Conservation (phyloP, 805 yeast genomes). For the Nakazawaea laoshanensis region DNA sequence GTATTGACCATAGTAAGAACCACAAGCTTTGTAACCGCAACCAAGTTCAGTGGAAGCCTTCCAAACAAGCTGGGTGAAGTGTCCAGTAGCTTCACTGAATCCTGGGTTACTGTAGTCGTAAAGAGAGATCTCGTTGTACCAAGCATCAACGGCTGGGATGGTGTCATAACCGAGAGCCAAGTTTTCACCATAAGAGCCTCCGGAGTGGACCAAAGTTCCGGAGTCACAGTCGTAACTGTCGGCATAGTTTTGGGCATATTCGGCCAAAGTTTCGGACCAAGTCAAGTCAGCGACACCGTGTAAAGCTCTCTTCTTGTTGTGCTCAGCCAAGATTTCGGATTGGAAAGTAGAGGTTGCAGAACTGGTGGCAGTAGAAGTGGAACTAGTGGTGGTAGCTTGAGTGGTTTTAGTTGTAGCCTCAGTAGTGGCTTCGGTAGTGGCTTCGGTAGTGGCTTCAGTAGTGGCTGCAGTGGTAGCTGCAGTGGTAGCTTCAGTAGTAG, state of each 20-base stretch:
- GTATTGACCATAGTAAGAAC: slow-evolving; percentile 43
- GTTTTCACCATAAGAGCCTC: slow-evolving; percentile 69
- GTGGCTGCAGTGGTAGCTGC: slow-evolving; percentile 14
- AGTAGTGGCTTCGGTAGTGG: slow-evolving; percentile 13
- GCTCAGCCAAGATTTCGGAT: slow-evolving; percentile 42
- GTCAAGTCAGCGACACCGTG: slow-evolving; percentile 43
- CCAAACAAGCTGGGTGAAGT: slow-evolving; percentile 77
- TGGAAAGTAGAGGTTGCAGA: slow-evolving; percentile 16
- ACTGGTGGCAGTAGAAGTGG: slow-evolving; percentile 12
- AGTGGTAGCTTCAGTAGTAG: slow-evolving; percentile 11
- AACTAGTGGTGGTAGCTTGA: slow-evolving; percentile 13
- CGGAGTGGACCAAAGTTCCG: slow-evolving; percentile 55
- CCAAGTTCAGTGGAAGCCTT: slow-evolving; percentile 51
- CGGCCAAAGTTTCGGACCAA: slow-evolving; percentile 49
- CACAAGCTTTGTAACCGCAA: slow-evolving; percentile 50
- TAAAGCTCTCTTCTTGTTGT: slow-evolving; percentile 49
- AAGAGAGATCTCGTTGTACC: slow-evolving; percentile 59
- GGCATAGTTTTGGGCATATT: slow-evolving; percentile 55
- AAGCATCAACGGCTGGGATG: slow-evolving; percentile 51
- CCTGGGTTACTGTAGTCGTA: slow-evolving; percentile 50
- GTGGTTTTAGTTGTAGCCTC: slow-evolving; percentile 13
- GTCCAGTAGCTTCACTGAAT: slow-evolving; percentile 47
- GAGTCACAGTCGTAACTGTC: slow-evolving; percentile 46
- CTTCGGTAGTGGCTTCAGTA: slow-evolving; percentile 11
- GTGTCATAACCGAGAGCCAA: slow-evolving; percentile 61